phyloP scores from a whole-genome alignment of 2,329 filamentous ascomycete genomes.

The Colletotrichum lentis region DNA sequence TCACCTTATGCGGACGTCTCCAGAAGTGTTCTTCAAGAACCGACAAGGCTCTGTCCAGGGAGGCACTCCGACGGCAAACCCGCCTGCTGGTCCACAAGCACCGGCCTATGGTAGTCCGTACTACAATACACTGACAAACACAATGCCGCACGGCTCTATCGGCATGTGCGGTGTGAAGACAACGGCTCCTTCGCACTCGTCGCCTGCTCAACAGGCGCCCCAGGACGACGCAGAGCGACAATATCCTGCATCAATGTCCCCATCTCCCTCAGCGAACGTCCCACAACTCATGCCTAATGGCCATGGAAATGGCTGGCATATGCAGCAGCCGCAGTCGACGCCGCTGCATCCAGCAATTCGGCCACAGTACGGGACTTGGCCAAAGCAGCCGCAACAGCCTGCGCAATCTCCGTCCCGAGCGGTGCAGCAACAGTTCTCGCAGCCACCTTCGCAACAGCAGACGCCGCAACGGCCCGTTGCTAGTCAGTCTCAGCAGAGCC shows the following conservation, averaged over 20 bases:
- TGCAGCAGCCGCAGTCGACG: conserved; percentile 37
- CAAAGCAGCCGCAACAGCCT: conserved; percentile 18
- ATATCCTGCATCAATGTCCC: conserved; percentile 36
- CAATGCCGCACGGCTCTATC: conserved; percentile 30
- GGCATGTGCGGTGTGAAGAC: conserved; percentile 37
- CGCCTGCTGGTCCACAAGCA: conserved; percentile 1
- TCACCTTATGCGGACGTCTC: conserved; percentile 52
- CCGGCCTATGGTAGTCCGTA: conserved; percentile 22
- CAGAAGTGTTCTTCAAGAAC: conserved; percentile 48
- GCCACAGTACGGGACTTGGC: conserved; percentile 43
- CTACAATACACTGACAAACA: conserved; percentile 26
- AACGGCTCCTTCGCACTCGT: conserved; percentile 32
- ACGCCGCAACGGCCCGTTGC: conserved; percentile 8
- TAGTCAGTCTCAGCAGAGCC: conserved; percentile 1
- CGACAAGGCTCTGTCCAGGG: conserved; percentile 37
- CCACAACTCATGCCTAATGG: conserved; percentile 32
- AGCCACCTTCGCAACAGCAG: conserved; percentile 34
- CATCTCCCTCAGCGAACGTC: conserved; percentile 15
- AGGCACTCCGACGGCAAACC: conserved; percentile 29
- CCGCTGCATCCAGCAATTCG: conserved; percentile 51
- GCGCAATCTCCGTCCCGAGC: conserved; percentile 7
- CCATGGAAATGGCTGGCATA: conserved; percentile 27
- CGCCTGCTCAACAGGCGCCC: conserved; percentile 23
- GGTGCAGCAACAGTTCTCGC: conserved; percentile 40
- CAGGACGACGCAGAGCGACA: conserved; percentile 14